Conservation (phyloP, 306 rosid species). For the Mucuna pruriens region DNA sequence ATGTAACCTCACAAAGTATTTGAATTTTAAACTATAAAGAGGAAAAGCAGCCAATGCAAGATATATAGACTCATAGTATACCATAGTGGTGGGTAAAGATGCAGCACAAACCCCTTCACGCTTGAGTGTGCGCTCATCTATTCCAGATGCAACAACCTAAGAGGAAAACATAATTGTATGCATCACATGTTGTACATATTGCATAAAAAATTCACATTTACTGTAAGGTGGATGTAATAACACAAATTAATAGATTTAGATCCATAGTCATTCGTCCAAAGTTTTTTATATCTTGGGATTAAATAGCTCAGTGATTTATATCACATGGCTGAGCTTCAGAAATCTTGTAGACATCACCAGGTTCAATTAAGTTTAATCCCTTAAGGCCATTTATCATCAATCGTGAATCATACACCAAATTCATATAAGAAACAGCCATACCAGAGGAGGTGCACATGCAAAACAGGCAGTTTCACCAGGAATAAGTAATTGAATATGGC, state of each 20-base stretch:
- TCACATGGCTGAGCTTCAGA: constrained; percentile 15
- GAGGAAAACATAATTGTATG: constrained; percentile 34
- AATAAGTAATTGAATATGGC: constrained; percentile 91
- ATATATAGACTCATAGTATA: constrained; percentile 32
- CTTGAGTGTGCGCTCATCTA: constrained; percentile 97
- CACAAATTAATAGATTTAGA: constrained; percentile 17
- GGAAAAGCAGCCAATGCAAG: constrained; percentile 17
- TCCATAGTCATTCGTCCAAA: background rate
- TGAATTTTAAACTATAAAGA: constrained; percentile 20
- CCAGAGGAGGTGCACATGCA: constrained; percentile 99
- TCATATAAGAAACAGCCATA: constrained; percentile 44
- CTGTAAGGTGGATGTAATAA: constrained; percentile 4
- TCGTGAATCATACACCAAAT: constrained; percentile 13
- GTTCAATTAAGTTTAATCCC: constrained; percentile 24
- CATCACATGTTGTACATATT: constrained; percentile 32
- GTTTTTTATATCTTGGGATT: background rate
- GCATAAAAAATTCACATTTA: background rate
- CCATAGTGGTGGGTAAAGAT: constrained; percentile 98
- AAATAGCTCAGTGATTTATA: background rate
- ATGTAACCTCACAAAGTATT: background rate
- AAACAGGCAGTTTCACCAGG: constrained; percentile 99
- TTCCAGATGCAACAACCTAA: constrained; percentile 96
- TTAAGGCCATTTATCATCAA: background rate
- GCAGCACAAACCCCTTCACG: constrained; percentile 99
- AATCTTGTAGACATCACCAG: constrained; percentile 4